Base-by-base conservation (phyloP, 2,329 filamentous ascomycete species). In the Pezicula neosporulosa region DNA sequence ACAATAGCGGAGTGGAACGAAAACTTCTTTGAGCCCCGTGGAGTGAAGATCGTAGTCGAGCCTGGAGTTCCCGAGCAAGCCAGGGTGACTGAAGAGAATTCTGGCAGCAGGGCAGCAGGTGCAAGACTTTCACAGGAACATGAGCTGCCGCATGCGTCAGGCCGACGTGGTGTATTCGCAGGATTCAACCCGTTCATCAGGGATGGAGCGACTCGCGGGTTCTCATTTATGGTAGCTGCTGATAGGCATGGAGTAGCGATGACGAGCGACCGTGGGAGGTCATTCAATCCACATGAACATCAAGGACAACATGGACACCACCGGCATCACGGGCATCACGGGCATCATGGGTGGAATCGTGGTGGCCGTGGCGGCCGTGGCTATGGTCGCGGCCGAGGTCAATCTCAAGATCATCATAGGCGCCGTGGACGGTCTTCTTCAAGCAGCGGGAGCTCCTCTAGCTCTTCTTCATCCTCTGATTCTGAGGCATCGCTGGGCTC, bases 1-100 rank as follows among this genome's bases (percentile, higher is more conserved):
- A 76, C 74, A 0, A 68, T 80, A 1, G 61, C 68, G 43, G 76
- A 82, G 57, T 84, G 81, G 80, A 83, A 84, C 56, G 69, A 72
- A 3, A 72, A 74, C 4, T 83, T 83, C 64, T 84, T 83, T 52
- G 65, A 58, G 1, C 77, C 76, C 2, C 68, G 80, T 10, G 75
- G 75, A 13, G 65, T 83, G 9, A 64, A 58, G 2, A 69, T 83
- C 41, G 46, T 27, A 6, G 52, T 66, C 71, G 15, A 64, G 78
- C 24, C 68, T 70, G 4, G 70, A 72, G 52, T 76, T 73, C 5
- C 67, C 72, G 36, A 65, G 56, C 1, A 16, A 15, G 12, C 15
- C 5, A 2, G 68, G 79, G 47, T 69, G 74, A 33, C 37, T 13
- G 49, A 37, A 27, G 50, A 39, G 73, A 71, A 4, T 73, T 77